phyloP scores from a whole-genome alignment of 2,329 filamentous ascomycete genomes.

The Helotiales sp. region DNA sequence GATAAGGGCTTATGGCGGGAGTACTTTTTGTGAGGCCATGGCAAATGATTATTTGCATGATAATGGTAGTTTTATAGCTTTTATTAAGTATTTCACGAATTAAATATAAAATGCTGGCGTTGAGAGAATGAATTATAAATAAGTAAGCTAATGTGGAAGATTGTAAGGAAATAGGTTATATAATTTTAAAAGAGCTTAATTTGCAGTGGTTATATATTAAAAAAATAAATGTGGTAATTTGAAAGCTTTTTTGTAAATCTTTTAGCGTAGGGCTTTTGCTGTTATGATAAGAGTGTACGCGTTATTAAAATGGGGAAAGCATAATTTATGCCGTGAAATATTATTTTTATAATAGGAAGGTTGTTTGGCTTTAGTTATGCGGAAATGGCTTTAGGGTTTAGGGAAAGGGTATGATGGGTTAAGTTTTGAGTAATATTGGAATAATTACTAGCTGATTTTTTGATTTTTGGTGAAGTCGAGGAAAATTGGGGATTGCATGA shows the following conservation, averaged over 20 bases:
- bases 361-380: background rate
- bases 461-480: too few relatives aligned
- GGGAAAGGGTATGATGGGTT: background rate
- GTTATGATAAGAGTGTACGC: background rate
- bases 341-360: background rate
- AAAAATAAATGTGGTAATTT: background rate
- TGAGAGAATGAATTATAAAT: background rate
- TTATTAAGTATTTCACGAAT: too few relatives aligned
- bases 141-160: too few relatives aligned
- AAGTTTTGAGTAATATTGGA: too few relatives aligned
- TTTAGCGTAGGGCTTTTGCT: background rate
- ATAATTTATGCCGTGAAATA: background rate
- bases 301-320: background rate
- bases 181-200: background rate
- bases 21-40: too few relatives aligned
- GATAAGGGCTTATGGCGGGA: too few relatives aligned
- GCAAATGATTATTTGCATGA: too few relatives aligned
- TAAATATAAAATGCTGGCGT: too few relatives aligned
- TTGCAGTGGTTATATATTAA: background rate
- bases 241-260: background rate
- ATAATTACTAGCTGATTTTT: too few relatives aligned
- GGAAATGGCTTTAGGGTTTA: background rate
- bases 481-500: too few relatives aligned
- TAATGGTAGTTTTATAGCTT: too few relatives aligned
- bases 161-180: background rate